Evolutionary conservation across 2,329 filamentous ascomycete genomes (phyloP).

Genomic region (Nemania diffusa): DNA sequence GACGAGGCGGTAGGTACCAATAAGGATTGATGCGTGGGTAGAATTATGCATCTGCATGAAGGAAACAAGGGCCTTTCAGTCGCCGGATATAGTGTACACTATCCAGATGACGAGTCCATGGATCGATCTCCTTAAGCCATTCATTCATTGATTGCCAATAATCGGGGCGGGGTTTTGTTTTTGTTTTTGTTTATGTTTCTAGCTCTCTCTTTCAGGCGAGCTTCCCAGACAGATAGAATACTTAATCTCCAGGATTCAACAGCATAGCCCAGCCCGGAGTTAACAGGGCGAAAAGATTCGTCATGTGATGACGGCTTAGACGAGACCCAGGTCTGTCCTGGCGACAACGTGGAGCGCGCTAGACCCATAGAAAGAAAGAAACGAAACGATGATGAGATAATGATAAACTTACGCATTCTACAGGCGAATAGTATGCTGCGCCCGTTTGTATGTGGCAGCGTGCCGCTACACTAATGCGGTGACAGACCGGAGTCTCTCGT

Average conservation of each 20-base stretch:
- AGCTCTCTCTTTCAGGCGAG: not conserved
- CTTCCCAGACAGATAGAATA: too few relatives aligned
- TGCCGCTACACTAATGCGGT: slow-evolving; percentile 16
- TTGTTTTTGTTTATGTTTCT: too few relatives aligned
- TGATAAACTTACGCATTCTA: slow-evolving; percentile 36
- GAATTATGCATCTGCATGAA: slow-evolving; percentile 1
- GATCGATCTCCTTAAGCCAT: slow-evolving; percentile 7
- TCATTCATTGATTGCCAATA: not conserved
- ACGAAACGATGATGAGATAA: slow-evolving; percentile 3
- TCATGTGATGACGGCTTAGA: not conserved
- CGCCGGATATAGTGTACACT: not conserved
- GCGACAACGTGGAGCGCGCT: slow-evolving; percentile 16
- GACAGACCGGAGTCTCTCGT: slow-evolving; percentile 2
- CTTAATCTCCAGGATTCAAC: not conserved
- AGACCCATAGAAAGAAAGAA: not conserved
- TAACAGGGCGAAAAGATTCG: slow-evolving; percentile 1
- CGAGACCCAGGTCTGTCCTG: not conserved
- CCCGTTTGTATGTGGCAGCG: not conserved
- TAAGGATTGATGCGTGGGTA: not conserved
- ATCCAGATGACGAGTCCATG: not conserved
- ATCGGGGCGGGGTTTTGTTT: too few relatives aligned
- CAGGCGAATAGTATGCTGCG: slow-evolving; percentile 13
- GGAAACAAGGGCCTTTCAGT: not conserved
- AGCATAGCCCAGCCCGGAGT: not conserved
- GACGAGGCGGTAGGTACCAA: not conserved